Conservation (phyloP, 306 rosid species). For the Arachis stenosperma region DNA sequence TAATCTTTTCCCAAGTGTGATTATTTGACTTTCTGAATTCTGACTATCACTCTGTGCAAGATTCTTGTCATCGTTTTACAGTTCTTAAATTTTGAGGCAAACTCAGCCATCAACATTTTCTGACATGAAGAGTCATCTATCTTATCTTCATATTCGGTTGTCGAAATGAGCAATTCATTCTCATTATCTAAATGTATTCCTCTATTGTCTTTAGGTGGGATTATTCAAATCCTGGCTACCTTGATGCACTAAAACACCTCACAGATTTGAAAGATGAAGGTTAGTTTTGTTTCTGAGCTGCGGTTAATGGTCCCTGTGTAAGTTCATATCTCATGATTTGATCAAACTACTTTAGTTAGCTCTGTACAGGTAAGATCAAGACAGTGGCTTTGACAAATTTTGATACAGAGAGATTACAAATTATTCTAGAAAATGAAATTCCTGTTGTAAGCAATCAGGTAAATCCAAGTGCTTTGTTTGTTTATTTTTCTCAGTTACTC, state of each 20-base stretch:
- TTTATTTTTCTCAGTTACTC: constrained; percentile 17
- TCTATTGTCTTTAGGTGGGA: constrained; percentile 81
- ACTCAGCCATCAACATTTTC: constrained; percentile 19
- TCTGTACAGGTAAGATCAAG: constrained; percentile 84
- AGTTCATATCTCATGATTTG: constrained; percentile 43
- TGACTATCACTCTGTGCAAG: not conserved
- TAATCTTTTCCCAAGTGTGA: constrained; percentile 13
- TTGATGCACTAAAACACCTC: constrained; percentile 93
- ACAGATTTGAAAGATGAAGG: constrained; percentile 91
- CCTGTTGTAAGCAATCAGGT: constrained; percentile 99
- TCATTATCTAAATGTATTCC: constrained; percentile 26
- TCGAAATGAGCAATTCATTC: not conserved
- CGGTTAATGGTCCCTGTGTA: not conserved
- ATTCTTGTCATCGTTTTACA: constrained; percentile 3
- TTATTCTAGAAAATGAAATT: constrained; percentile 86
- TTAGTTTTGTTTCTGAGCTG: constrained; percentile 39
- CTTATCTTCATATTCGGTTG: constrained; percentile 3
- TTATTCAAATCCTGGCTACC: constrained; percentile 83
- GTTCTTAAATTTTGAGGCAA: not conserved
- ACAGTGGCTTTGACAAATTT: constrained; percentile 87
- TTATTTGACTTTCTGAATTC: constrained; percentile 13
- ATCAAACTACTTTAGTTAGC: constrained; percentile 36
- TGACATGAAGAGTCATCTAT: constrained; percentile 5
- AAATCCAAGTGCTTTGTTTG: constrained; percentile 26
- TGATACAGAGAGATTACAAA: constrained; percentile 87